These are phyloP conservation scores for Pyricularia sp. DNA, from an alignment of 2,329 filamentous ascomycete genomes.

Conservation along the genomic window DNA sequence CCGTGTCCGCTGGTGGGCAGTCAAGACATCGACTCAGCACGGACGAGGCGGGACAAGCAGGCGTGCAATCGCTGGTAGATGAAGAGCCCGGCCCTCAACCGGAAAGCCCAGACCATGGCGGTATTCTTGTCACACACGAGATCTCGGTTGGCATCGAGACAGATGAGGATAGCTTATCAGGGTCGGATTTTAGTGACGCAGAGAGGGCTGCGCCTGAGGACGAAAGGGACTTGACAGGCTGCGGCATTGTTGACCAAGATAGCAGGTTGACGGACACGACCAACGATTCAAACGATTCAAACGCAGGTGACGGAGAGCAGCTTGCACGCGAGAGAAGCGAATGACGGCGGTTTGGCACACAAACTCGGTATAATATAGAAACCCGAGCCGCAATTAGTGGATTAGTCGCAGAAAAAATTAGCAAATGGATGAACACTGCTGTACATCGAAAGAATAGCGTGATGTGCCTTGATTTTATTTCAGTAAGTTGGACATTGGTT, in stretches of 20 bases:
- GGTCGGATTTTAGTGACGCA: neutral
- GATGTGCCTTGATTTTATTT: too few relatives aligned
- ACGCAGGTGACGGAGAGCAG: neutral
- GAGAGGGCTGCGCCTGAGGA: neutral
- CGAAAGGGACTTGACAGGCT: neutral
- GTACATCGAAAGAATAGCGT: too few relatives aligned
- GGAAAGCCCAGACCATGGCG: neutral
- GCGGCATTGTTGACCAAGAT: neutral
- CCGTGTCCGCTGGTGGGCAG: neutral
- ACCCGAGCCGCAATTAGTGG: neutral
- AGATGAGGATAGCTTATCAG: neutral
- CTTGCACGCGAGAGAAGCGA: neutral
- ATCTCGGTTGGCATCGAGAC: conserved; percentile 5
- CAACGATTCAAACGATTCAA: neutral
- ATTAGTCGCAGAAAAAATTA: too few relatives aligned
- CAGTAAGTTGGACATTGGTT: too few relatives aligned
- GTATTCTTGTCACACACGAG: conserved; percentile 4
- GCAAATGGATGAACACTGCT: too few relatives aligned
- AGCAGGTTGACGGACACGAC: neutral
- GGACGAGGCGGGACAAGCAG: too few relatives aligned
- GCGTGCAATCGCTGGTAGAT: neutral
- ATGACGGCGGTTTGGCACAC: neutral
- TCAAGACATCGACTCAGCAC: neutral
- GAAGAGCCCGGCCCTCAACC: neutral
- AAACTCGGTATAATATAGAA: neutral